Conservation (phyloP, 2,329 filamentous ascomycete species). For the Fusarium subglutinans region DNA sequence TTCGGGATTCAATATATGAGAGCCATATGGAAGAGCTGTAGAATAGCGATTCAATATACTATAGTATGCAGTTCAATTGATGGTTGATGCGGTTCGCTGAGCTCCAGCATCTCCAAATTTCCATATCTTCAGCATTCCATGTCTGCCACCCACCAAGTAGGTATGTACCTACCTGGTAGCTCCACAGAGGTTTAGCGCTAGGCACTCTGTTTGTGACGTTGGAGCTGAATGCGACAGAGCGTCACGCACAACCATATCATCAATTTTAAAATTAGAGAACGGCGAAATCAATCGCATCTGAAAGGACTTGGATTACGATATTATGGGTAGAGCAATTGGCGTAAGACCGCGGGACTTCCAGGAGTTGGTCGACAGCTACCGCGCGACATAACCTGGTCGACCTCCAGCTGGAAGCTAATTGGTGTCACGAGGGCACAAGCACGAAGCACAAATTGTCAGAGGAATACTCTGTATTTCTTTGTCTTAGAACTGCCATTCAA, state of each 20-base stretch:
- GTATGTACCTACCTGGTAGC: background rate
- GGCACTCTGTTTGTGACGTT: conserved; percentile 18
- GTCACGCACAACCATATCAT: conserved; percentile 7
- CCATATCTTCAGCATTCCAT: background rate
- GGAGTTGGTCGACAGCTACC: background rate
- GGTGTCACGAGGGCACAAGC: conserved; percentile 11
- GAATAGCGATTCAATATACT: background rate
- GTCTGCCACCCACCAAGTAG: background rate
- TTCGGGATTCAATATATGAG: background rate
- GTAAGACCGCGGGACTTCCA: background rate
- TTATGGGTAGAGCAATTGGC: background rate
- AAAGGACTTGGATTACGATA: background rate
- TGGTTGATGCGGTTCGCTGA: background rate
- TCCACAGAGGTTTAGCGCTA: background rate
- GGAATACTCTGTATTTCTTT: conserved; percentile 41
- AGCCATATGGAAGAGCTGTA: background rate
- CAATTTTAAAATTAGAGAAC: background rate
- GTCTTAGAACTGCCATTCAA: conserved; percentile 39
- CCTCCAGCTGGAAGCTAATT: background rate
- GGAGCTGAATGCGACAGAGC: conserved; percentile 1
- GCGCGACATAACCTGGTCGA: background rate
- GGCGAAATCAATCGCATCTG: background rate
- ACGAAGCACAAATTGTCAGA: conserved; percentile 15
- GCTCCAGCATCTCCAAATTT: background rate
- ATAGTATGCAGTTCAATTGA: background rate